A percentile compares a stretch with the other conserved stretches of the same genome.
Evolutionary conservation across 805 yeast genomes (phyloP).

Genomic region (Teunomyces atbi): DNA sequence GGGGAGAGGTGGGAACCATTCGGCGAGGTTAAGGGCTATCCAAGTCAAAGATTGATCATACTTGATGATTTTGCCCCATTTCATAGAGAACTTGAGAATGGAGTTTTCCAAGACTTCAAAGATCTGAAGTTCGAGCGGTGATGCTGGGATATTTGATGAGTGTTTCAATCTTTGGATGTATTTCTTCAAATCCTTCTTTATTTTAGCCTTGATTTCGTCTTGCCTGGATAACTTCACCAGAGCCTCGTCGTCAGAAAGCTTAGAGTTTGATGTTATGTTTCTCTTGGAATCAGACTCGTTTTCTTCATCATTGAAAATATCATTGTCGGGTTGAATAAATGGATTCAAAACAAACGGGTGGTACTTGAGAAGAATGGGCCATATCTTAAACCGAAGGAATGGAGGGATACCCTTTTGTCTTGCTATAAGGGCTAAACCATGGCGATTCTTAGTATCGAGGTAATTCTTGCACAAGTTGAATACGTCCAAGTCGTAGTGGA

Average conservation of each 20-base stretch:
- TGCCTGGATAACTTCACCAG: not conserved
- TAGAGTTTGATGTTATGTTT: slow-evolving; percentile 7
- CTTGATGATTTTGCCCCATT: slow-evolving; percentile 76
- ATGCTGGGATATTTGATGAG: slow-evolving; percentile 26
- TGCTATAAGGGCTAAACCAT: slow-evolving; percentile 75
- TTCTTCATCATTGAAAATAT: slow-evolving; percentile 21
- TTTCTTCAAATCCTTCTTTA: slow-evolving; percentile 58
- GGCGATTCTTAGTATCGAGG: slow-evolving; percentile 59
- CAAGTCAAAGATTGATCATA: slow-evolving; percentile 84
- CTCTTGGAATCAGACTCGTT: slow-evolving; percentile 9
- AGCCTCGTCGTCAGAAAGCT: not conserved
- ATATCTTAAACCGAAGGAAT: slow-evolving; percentile 66
- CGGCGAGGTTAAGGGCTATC: slow-evolving; percentile 85
- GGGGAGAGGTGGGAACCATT: slow-evolving; percentile 75
- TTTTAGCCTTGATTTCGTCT: slow-evolving; percentile 31
- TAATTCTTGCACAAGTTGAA: slow-evolving; percentile 55
- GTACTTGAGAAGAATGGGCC: slow-evolving; percentile 79
- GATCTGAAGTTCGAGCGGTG: slow-evolving; percentile 50
- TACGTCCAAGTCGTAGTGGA: slow-evolving; percentile 43
- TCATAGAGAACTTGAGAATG: slow-evolving; percentile 59
- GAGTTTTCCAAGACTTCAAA: slow-evolving; percentile 58
- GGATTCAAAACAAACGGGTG: slow-evolving; percentile 87
- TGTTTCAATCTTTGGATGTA: slow-evolving; percentile 51
- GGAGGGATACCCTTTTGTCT: slow-evolving; percentile 87
- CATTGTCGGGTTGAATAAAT: slow-evolving; percentile 60